These are phyloP conservation scores for Clonostachys solani DNA, from an alignment of 2,329 filamentous ascomycete species.

Conservation along the genomic window DNA sequence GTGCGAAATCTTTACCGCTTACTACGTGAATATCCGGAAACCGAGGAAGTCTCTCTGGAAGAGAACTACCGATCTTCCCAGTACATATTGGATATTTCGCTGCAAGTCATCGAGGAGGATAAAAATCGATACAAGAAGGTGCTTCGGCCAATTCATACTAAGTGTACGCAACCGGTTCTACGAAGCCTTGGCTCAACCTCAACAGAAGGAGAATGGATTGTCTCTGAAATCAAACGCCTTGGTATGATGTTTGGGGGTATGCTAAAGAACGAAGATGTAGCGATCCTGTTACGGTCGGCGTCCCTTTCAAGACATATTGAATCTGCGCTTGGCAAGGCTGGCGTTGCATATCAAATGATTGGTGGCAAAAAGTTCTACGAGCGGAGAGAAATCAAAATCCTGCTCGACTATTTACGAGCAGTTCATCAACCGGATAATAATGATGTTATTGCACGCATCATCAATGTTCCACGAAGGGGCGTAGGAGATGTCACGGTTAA, in stretches of 20 bases:
- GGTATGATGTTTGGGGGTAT: slow-evolving; percentile 69
- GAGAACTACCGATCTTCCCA: slow-evolving; percentile 94
- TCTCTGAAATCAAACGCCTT: slow-evolving; percentile 73
- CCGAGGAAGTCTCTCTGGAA: slow-evolving; percentile 79
- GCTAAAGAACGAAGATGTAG: slow-evolving; percentile 72
- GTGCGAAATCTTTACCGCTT: slow-evolving; percentile 82
- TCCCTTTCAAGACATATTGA: slow-evolving; percentile 83
- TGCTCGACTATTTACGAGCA: slow-evolving; percentile 85
- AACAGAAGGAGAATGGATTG: slow-evolving; percentile 83
- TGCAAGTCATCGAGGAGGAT: slow-evolving; percentile 90
- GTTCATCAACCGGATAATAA: slow-evolving; percentile 83
- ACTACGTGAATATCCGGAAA: slow-evolving; percentile 70
- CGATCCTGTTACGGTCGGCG: slow-evolving; percentile 82
- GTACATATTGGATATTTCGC: slow-evolving; percentile 73
- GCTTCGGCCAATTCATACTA: slow-evolving; percentile 73
- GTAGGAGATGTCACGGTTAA: slow-evolving; percentile 79
- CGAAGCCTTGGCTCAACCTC: slow-evolving; percentile 66
- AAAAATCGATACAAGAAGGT: slow-evolving; percentile 73
- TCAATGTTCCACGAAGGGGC: slow-evolving; percentile 79
- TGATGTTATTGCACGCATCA: slow-evolving; percentile 76
- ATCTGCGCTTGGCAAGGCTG: slow-evolving; percentile 71
- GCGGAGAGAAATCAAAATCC: slow-evolving; percentile 77
- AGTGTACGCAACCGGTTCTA: slow-evolving; percentile 76
- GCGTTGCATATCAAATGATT: slow-evolving; percentile 89
- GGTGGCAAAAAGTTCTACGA: slow-evolving; percentile 90